Evolutionary conservation across 371 early-diverging fungal genomes (phyloP), one percentile per base, ranked within the genome.

Genomic region (Mortierella polycephala): DNA sequence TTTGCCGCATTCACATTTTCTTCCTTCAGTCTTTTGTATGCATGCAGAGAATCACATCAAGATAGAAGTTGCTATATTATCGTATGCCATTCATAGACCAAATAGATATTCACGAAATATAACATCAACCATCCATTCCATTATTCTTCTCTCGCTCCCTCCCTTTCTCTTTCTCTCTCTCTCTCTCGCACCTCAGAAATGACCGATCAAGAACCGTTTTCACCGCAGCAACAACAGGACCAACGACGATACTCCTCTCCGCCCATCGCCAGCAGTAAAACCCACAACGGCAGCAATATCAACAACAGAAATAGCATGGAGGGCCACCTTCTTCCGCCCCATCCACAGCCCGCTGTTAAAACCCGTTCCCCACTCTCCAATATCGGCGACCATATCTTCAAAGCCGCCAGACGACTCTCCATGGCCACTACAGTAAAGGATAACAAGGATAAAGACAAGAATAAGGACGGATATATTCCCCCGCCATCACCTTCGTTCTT

Each of bases 321-420:
- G 30, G 4, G 23, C 49, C 57, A 37, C 42, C 61, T 53, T 49
- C 59, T 21, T 51, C 71, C 56, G 7, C 57, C 66, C 37, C 63
- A 67, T 23, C 62, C 52, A 20, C 70, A 65, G 5, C 67, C 71
- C 1, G 58, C 60, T 7, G 62, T 61, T 67, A 70, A 75, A 23
- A 44, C 61, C 42, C 67, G 69, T 41, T 71, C 67, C 11, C 62
- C 69, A 12, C 62, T 75, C 45, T 70, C 71, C 49, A 71, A 61
- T 21, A 51, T 77, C 21, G 44, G 72, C n/a, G 72, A 72, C 47
- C 79, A 77, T 1, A 56, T 77, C 40, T 60, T 57, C 61, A 71
- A 72, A 46, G 72, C 72, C 13, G 72, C 79, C n/a, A 59, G 69
- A 21, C 54, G 72, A 30, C 69, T 77, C 20, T 77, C 79, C 56